phyloP scores from a whole-genome alignment of 2,329 filamentous ascomycete species.

The Hypomyces perniciosus region DNA sequence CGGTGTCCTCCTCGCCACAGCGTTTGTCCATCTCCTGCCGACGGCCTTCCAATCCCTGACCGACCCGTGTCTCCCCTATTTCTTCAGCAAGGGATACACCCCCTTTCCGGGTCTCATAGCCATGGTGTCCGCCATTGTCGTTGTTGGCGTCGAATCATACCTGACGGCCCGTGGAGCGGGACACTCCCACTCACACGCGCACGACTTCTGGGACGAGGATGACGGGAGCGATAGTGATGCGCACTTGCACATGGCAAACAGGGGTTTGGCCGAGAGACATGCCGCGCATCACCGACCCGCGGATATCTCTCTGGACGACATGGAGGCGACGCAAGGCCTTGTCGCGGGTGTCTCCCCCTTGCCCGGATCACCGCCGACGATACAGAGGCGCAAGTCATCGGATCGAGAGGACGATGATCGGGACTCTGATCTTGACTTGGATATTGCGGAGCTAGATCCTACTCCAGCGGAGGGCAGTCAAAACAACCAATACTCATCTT shows the following conservation, averaged over 20 bases:
- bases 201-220: slow-evolving; percentile 44
- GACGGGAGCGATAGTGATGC: slow-evolving; percentile 32
- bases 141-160: slow-evolving; percentile 83
- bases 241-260: slow-evolving; percentile 17
- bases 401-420: slow-evolving; percentile 34
- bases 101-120: slow-evolving; percentile 77
- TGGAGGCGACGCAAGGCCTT: slow-evolving; percentile 48
- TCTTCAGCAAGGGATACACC: slow-evolving; percentile 73
- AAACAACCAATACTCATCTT: slow-evolving; percentile 26
- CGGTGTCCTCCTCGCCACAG: slow-evolving; percentile 78
- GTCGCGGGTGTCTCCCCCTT: slow-evolving; percentile 54
- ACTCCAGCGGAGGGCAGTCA: slow-evolving; percentile 22
- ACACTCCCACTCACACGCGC: slow-evolving; percentile 53
- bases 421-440: slow-evolving; percentile 53
- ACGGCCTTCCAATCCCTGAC: slow-evolving; percentile 62
- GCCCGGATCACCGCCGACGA: slow-evolving; percentile 45
- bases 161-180: slow-evolving; percentile 66
- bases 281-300: slow-evolving; percentile 36
- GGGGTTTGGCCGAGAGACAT: slow-evolving; percentile 34
- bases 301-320: slow-evolving; percentile 46
- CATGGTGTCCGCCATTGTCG: slow-evolving; percentile 74
- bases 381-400: slow-evolving; percentile 22
- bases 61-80: slow-evolving; percentile 66
- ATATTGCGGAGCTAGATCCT: slow-evolving; percentile 55
- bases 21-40: slow-evolving; percentile 71